These are phyloP conservation scores for Termitomyces sp. DNA, from an alignment of 768 basidiomycete genomes.

Conservation along the genomic window DNA sequence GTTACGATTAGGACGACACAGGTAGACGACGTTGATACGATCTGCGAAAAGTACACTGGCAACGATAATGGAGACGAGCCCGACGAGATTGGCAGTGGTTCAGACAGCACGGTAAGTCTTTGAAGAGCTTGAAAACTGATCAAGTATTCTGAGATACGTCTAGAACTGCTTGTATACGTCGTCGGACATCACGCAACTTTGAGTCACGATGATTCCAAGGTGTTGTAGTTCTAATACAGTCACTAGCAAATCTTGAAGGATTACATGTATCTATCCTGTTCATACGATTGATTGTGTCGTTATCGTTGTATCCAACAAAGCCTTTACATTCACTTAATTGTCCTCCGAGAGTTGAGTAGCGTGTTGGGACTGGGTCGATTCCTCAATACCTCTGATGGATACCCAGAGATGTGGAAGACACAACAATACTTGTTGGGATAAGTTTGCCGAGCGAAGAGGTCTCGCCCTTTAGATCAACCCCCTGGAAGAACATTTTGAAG, in stretches of 20 bases:
- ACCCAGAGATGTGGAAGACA: not conserved
- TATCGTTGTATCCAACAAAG: not conserved
- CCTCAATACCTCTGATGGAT: too few relatives aligned
- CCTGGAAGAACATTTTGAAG: not conserved
- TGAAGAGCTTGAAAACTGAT: not conserved
- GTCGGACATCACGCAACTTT: conserved; percentile 21
- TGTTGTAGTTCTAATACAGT: not conserved
- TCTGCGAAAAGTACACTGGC: conserved; percentile 26
- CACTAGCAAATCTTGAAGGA: not conserved
- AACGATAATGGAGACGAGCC: conserved; percentile 27
- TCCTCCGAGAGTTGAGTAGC: conserved; percentile 7
- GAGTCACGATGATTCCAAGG: not conserved
- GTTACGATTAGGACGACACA: conserved; percentile 27
- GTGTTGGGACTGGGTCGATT: too few relatives aligned
- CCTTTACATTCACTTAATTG: not conserved
- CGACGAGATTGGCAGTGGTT: conserved; percentile 21
- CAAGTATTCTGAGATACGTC: not conserved
- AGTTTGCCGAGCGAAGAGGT: not conserved
- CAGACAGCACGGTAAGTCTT: conserved; percentile 24
- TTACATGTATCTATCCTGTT: not conserved
- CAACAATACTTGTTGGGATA: conserved; percentile 8
- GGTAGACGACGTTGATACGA: conserved; percentile 23
- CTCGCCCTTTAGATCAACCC: conserved; percentile 1
- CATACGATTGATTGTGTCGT: not conserved
- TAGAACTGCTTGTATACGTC: conserved; percentile 23